A percentile compares a stretch with the other conserved stretches of the same genome.
phyloP scores from a whole-genome alignment of 148 eudicot genomes.

The Euryodendron excelsum region DNA sequence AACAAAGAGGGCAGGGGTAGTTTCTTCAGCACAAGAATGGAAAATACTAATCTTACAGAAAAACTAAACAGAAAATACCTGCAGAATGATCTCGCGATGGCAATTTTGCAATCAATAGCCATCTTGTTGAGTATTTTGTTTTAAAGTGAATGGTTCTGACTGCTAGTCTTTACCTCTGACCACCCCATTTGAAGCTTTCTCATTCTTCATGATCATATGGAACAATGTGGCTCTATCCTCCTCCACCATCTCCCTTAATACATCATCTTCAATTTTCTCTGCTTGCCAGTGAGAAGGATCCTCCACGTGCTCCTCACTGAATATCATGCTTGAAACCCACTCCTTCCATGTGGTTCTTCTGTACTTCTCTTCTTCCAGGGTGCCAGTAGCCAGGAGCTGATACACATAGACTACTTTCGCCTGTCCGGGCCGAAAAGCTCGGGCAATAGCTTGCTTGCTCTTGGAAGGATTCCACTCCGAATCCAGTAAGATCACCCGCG shows the following conservation, averaged over 20 bases:
- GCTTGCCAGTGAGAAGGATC: conserved; percentile 96
- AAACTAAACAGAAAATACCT: too few species aligned
- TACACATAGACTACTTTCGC: conserved; percentile 90
- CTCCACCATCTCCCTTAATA: conserved; percentile 85
- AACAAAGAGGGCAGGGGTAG: too few species aligned
- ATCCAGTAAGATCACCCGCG: conserved; percentile 88
- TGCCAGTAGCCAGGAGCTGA: conserved; percentile 76
- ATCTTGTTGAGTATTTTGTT: too few species aligned
- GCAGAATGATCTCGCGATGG: too few species aligned
- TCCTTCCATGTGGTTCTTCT: conserved; percentile 92
- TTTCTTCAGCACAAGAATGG: too few species aligned
- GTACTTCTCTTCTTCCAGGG: conserved; percentile 86
- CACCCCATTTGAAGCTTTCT: conserved; percentile 62
- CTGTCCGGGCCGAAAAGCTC: conserved; percentile 95
- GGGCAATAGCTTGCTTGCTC: conserved; percentile 93
- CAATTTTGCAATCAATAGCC: too few species aligned
- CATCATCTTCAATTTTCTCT: conserved; percentile 82
- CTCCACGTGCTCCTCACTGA: conserved; percentile 86
- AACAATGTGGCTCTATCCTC: conserved; percentile 82
- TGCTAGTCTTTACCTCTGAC: not conserved
- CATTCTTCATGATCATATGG: conserved; percentile 87
- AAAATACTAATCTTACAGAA: too few species aligned
- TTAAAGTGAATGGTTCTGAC: too few species aligned
- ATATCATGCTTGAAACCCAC: conserved; percentile 96
- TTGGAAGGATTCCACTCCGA: conserved; percentile 98